Evolutionary conservation across 2,329 filamentous ascomycete genomes (phyloP).

Genomic region (Shiraia sp.): DNA sequence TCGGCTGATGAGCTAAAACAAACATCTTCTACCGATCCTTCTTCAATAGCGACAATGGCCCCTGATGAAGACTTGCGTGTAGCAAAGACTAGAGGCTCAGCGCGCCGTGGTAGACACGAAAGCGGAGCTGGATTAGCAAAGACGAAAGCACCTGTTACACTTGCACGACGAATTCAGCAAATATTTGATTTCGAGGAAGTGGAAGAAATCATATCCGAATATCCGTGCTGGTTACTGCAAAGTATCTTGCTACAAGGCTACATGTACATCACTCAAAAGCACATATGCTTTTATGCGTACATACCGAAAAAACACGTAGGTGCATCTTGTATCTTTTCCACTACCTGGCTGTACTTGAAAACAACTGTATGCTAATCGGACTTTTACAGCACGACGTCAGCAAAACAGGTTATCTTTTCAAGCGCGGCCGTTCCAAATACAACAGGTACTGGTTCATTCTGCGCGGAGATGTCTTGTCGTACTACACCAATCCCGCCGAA

Average conservation of each 20-base stretch:
- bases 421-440: slow-evolving; percentile 88
- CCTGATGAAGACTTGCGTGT: slow-evolving; percentile 24
- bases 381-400: slow-evolving; percentile 54
- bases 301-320: slow-evolving; percentile 87
- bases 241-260: slow-evolving; percentile 92
- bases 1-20: slow-evolving; percentile 19
- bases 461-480: slow-evolving; percentile 89
- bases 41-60: slow-evolving; percentile 21
- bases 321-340: background rate
- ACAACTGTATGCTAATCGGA: slow-evolving; percentile 18
- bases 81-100: slow-evolving; percentile 24
- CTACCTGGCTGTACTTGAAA: background rate
- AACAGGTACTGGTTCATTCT: slow-evolving; percentile 91
- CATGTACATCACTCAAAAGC: slow-evolving; percentile 90
- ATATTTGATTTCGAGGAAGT: slow-evolving; percentile 68
- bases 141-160: slow-evolving; percentile 53
- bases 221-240: slow-evolving; percentile 90
- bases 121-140: slow-evolving; percentile 25
- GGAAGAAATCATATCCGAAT: slow-evolving; percentile 89
- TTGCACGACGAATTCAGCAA: slow-evolving; percentile 75
- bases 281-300: slow-evolving; percentile 97
- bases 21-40: slow-evolving; percentile 11
- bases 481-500: slow-evolving; percentile 81
- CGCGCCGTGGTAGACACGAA: slow-evolving; percentile 30
- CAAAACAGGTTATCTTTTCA: slow-evolving; percentile 87